phyloP scores from a whole-genome alignment of 108 stramenopile genomes.

The Skeletonema marinoi region DNA sequence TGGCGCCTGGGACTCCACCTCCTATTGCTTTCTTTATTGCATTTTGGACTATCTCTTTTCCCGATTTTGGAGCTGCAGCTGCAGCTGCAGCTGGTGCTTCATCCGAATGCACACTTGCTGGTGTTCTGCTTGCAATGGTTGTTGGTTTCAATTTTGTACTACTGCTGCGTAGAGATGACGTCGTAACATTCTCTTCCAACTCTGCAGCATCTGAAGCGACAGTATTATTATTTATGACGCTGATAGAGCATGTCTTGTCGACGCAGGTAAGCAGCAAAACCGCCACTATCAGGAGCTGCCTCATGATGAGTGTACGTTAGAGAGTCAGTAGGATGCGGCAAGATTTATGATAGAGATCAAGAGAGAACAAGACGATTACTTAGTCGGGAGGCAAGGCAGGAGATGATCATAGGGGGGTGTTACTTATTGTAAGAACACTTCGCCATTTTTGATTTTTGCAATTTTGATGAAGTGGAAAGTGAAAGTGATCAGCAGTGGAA shows the following conservation, averaged over 20 bases:
- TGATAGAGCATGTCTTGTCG: not conserved
- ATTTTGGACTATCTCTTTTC: conserved; percentile 30
- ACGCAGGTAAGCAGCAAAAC: not conserved
- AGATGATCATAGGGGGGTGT: too few species aligned
- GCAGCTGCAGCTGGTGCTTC: not conserved
- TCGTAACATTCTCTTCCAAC: not conserved
- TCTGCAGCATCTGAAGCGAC: not conserved
- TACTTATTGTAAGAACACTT: too few species aligned
- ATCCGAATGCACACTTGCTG: not conserved
- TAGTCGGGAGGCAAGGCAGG: too few species aligned
- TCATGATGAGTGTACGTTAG: not conserved
- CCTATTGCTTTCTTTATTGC: conserved; percentile 72
- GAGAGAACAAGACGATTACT: too few species aligned
- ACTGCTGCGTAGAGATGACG: not conserved
- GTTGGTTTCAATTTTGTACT: not conserved
- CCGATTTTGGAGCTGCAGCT: not conserved
- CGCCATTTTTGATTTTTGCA: too few species aligned
- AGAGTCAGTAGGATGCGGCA: too few species aligned
- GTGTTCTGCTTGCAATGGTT: not conserved
- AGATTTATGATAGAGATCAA: too few species aligned
- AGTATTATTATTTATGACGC: not conserved
- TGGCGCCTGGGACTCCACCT: conserved; percentile 89
- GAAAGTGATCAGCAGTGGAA: too few species aligned
- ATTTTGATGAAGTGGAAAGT: too few species aligned
- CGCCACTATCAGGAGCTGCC: not conserved